Percentiles rank a stretch among this genome's conserved stretches.
phyloP scores from a whole-genome alignment of 2,329 filamentous ascomycete genomes.

The Rutstroemia sp. region DNA sequence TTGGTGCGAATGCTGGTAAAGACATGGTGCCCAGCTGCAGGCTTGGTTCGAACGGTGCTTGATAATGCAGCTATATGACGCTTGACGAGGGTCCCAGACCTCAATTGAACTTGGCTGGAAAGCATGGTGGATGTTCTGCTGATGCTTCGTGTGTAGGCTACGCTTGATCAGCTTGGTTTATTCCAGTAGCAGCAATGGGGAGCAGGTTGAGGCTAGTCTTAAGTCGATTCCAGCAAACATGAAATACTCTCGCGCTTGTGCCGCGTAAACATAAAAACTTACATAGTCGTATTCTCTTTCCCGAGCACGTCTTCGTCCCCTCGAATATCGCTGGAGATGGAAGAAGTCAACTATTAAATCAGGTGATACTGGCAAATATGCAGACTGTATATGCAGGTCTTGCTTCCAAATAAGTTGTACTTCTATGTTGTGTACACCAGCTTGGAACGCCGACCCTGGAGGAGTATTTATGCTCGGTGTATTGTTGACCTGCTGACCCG shows the following conservation, averaged over 20 bases:
- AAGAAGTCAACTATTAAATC: conserved; percentile 1
- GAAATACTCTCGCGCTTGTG: conserved; percentile 1
- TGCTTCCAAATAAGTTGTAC: conserved; percentile 6
- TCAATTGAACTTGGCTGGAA: too few species aligned
- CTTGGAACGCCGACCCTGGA: neutral
- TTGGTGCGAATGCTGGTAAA: neutral
- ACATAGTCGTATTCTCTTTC: conserved; percentile 2
- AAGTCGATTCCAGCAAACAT: neutral
- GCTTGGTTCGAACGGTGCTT: neutral
- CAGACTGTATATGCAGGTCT: conserved; percentile 7
- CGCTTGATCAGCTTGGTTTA: neutral
- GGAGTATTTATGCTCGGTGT: conserved; percentile 6
- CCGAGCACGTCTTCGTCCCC: neutral
- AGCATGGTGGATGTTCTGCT: neutral
- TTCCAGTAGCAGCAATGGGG: neutral
- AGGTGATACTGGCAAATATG: conserved; percentile 6
- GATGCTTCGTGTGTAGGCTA: neutral
- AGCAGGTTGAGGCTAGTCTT: neutral
- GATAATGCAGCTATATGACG: neutral
- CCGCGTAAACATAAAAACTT: conserved; percentile 4
- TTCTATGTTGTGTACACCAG: conserved; percentile 6
- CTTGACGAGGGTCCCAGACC: neutral
- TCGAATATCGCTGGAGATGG: neutral
- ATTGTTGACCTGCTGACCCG: conserved; percentile 7
- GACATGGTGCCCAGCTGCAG: neutral